Evolutionary conservation across 257 asterid species (phyloP).

Genomic region (Lycium ferocissimum): DNA sequence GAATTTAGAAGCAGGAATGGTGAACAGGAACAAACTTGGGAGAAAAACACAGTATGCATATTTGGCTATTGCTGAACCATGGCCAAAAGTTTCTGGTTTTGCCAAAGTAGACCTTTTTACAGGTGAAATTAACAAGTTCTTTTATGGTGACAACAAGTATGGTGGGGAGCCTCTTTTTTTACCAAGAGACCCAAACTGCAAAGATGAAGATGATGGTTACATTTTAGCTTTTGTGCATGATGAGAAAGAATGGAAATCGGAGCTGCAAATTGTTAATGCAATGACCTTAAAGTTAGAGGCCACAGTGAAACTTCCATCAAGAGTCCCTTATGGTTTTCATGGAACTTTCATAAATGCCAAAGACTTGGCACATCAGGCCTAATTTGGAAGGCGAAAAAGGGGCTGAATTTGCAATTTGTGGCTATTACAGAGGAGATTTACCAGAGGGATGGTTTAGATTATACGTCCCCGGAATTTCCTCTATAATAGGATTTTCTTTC

Average conservation of each 20-base stretch:
- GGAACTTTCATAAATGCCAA: conserved; percentile 77
- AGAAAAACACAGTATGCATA: conserved; percentile 81
- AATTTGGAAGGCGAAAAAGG: not conserved
- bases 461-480: conserved; percentile 89
- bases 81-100: conserved; percentile 98
- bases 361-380: conserved; percentile 72
- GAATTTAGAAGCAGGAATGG: conserved; percentile 97
- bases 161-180: conserved; percentile 97
- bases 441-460: conserved; percentile 78
- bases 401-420: not conserved
- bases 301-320: conserved; percentile 69
- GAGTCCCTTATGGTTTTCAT: conserved; percentile 96
- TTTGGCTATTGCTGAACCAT: conserved; percentile 93
- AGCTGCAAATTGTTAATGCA: conserved; percentile 82
- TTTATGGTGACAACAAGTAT: conserved; percentile 76
- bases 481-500: conserved; percentile 8
- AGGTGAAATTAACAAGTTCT: conserved; percentile 70
- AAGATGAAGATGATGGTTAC: conserved; percentile 76
- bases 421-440: conserved; percentile 52
- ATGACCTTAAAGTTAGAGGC: conserved; percentile 71
- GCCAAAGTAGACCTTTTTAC: conserved; percentile 86
- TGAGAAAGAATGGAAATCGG: conserved; percentile 73
- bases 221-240: conserved; percentile 84
- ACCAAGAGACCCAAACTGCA: conserved; percentile 54
- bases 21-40: conserved; percentile 84